A percentile compares a stretch with the other conserved stretches of the same genome.
Conservation (phyloP, 1,284 basidiomycete genomes). For the Butyriboletus appendiculatus region DNA sequence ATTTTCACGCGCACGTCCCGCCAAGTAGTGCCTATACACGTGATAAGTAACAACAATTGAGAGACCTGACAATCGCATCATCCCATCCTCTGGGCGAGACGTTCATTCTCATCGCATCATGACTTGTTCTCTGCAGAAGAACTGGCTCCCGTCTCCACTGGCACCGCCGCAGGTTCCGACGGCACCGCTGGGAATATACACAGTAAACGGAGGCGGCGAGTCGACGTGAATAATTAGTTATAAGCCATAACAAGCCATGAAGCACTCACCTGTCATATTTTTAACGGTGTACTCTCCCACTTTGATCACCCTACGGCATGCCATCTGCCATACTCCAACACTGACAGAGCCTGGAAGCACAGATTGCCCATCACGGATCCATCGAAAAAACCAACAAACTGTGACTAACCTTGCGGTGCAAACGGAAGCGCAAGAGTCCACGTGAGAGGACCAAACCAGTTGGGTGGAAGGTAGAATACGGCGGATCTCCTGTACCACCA, state of each 20-base stretch:
- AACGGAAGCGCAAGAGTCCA: conserved; percentile 87
- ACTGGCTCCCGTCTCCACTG: conserved; percentile 13
- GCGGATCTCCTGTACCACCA: conserved; percentile 88
- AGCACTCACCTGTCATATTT: conserved; percentile 40
- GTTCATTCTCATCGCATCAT: conserved; percentile 7
- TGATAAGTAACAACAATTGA: conserved; percentile 17
- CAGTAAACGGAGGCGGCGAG: not conserved
- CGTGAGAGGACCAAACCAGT: conserved; percentile 83
- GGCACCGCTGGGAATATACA: conserved; percentile 7
- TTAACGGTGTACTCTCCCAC: conserved; percentile 69
- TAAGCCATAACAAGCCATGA: conserved; percentile 2
- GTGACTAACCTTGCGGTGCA: conserved; percentile 66
- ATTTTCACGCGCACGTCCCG: too few relatives aligned
- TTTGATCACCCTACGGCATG: conserved; percentile 77
- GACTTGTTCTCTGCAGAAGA: conserved; percentile 16
- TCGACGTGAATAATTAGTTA: not conserved
- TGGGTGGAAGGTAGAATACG: conserved; percentile 89
- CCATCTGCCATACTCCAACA: conserved; percentile 90
- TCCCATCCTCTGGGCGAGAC: conserved; percentile 1
- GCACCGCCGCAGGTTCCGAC: conserved; percentile 21
- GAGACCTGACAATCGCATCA: not conserved
- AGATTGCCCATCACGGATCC: not conserved
- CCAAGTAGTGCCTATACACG: conserved; percentile 16
- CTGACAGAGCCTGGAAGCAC: conserved; percentile 72
- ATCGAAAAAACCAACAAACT: not conserved